Base-by-base conservation (phyloP, 2,329 filamentous ascomycete genomes). In the Cucurbitaria berberidis region DNA sequence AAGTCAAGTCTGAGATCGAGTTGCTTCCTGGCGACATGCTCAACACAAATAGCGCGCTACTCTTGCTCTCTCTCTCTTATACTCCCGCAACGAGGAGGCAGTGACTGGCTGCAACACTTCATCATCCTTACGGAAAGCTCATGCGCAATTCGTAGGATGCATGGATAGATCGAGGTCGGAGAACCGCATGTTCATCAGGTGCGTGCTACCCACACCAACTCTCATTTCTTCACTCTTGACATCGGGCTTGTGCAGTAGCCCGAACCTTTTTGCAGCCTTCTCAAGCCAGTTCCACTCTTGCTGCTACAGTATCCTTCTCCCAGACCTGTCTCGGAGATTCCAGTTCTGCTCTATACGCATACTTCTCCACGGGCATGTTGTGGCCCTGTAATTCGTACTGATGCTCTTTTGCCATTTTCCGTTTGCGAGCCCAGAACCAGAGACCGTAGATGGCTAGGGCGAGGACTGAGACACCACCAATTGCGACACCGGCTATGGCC, bases 401-500 rank as follows among this genome's bases (percentile, higher is more conserved):
- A 24, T 27, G 9, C 21, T 16, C 22, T n/a, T 19, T 29, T 32
- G 27, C 27, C 39, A 11, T 10, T 27, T 26, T 48, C 11, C 27
- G 35, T 26, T 48, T 48, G 32, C 43, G 18, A 4, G 35, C 5
- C 26, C 45, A 27, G 34, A 48, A 49, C 24, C 40, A 53, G 13
- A 45, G 7, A 3, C 18, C 45, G 34, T 45, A 40, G 15, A 45
- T n/a, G 27, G 38, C 16, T n/a, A 30, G 22, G 35, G 15, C 5
- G 29, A 57, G 7, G 32, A 57, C 16, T 11, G 36, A 40, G 7
- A 50, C 29, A 19, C 27, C 46, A 9, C 46, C 58, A 18, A 54
- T 38, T 29, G 35, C 48, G 10, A 62, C 56, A 24, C 59, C 59
- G 13, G 39, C 49, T 43, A 62, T 59, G 3, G 56, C 59, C 21